Base-by-base conservation (phyloP, 495 filamentous ascomycete species). In the Daldinia childiae region DNA sequence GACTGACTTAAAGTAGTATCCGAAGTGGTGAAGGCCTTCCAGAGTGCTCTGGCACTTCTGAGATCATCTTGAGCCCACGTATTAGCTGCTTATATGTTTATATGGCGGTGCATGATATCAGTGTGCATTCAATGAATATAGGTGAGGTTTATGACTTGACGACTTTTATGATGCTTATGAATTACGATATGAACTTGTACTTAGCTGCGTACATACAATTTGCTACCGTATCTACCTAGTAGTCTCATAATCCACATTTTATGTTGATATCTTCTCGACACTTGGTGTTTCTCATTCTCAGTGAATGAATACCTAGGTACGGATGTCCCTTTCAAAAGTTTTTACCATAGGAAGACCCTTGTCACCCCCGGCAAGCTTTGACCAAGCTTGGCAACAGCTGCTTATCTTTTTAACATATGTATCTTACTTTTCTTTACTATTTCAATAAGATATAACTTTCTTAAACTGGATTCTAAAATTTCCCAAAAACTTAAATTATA, bases 21-120 rank as follows among this genome's bases (percentile, higher is more conserved):
- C 48, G 86, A 92, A 71, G 92, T 95, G 43, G 91, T 95, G 9
- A 86, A 88, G 71, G 92, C 92, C 30, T 95, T 95, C 74, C 87
- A 94, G 75, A 93, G 85, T 77, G 92, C 92, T 54, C 80, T 95
- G 26, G 87, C 89, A 6, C 84, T 95, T 26, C 81, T 95, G 32
- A 82, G 81, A 67, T 68, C 76, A 26, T 71, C 71, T 11, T 71
- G 34, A 60, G 17, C 15, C 17, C 1, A 52, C 15, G 19, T 41
- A 14, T 26, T 50, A n/a, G n/a, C n/a, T n/a, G n/a, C n/a, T 48
- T 24, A 11, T 19, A 48, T 48, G 9, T 48, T 36, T 36, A 36
- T 36, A 5, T 59, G 4, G 48, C 51, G 12, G 30, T 68, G 64
- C 64, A 73, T 72, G 29, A 57, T 19, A 52, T 9, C 50, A 61